Evolutionary conservation across 192 early-diverging fungal genomes (phyloP), one percentile per base, ranked within the genome.

Genomic region (Coemansia sp.): DNA sequence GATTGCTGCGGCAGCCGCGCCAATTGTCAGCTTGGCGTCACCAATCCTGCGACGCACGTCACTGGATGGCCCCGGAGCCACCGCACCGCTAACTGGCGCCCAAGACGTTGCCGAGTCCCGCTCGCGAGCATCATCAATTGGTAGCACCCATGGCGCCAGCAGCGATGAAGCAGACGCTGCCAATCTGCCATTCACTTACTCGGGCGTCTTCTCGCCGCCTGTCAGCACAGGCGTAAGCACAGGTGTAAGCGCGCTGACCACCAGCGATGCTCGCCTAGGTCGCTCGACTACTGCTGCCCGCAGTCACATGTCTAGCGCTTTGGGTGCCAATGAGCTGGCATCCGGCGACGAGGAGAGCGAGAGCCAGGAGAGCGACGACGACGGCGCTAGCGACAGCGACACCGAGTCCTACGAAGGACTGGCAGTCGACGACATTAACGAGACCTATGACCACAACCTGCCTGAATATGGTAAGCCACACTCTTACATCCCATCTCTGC

Each of bases 371-470:
- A 63, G 58, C 47, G 49, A 56, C 35, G 58, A 58, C 22, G 61
- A 58, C 1, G 52, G 41, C 10, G 58, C 48, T 13, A 51, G 51
- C n/a, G 62, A 63, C 17, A 66, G 63, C 67, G 66, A 69, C 19
- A 40, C 55, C 11, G 65, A 68, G 33, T 77, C 74, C 1, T 77
- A 77, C 32, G 74, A 77, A 37, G 74, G 74, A 0, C 51, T 77
- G 25, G 74, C 74, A 4, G 74, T 77, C 23, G 74, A 77, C 43
- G 74, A 77, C 51, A 51, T 77, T 36, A 77, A 77, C 56, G 74
- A 77, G 50, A 66, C 74, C 14, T 77, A 77, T 32, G 67, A 77
- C 67, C 66, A 77, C 49, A 55, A 37, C 11, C 63, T 77, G 34
- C 74, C 74, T 37, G 74, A 77, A 48, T 77, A 70, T 35, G 74